phyloP scores from a whole-genome alignment of 495 filamentous ascomycete genomes.

The Annulohypoxylon nitens region DNA sequence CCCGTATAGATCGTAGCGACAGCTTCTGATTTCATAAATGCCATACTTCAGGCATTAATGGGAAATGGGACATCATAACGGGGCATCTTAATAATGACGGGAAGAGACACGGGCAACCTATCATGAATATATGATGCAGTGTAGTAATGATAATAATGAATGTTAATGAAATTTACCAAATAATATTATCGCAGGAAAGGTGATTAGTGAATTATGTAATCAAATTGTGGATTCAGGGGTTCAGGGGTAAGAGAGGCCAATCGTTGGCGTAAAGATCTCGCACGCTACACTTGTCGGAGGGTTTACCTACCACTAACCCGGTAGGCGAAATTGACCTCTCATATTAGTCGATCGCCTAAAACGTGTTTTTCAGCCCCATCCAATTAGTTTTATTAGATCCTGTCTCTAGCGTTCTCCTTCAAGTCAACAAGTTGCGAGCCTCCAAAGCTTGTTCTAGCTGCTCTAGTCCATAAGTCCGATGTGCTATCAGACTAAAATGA shows the following conservation, averaged over 20 bases:
- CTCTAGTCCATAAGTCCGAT: not conserved
- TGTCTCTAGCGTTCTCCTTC: not conserved
- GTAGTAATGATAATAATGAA: slow-evolving; percentile 49
- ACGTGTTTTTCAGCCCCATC: not conserved
- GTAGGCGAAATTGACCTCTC: not conserved
- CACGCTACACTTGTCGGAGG: slow-evolving; percentile 66
- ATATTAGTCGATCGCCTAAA: not conserved
- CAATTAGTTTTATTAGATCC: not conserved
- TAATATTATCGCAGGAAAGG: not conserved
- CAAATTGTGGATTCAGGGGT: not conserved
- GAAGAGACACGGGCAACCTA: slow-evolving; percentile 29
- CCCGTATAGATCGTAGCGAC: slow-evolving; percentile 53
- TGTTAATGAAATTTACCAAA: slow-evolving; percentile 26
- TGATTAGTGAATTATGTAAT: not conserved
- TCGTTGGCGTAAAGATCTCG: slow-evolving; percentile 60
- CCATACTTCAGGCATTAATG: slow-evolving; percentile 52
- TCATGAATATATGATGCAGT: slow-evolving; percentile 43
- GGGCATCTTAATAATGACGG: slow-evolving; percentile 31
- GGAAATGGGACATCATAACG: slow-evolving; percentile 35
- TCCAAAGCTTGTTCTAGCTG: not conserved
- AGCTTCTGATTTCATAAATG: slow-evolving; percentile 53
- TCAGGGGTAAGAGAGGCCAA: not conserved
- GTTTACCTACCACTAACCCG: slow-evolving; percentile 48
- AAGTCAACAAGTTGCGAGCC: not conserved
- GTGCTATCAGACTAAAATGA: not conserved